Evolutionary conservation across 148 eudicot species (phyloP).

Genomic region (Agrostemma githago): DNA sequence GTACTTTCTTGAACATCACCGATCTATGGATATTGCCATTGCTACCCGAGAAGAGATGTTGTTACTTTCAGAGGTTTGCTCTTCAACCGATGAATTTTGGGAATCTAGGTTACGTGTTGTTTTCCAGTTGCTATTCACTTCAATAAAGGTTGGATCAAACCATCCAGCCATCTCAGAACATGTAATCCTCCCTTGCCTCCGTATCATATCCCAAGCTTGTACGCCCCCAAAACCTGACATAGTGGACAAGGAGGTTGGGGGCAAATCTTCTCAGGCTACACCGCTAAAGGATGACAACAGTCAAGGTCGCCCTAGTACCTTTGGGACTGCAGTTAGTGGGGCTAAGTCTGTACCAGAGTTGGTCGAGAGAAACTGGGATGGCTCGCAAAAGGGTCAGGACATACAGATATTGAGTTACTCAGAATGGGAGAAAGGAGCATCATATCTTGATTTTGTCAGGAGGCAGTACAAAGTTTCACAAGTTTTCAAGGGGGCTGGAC

Average conservation of each 20-base stretch:
- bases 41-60: constrained; percentile 91
- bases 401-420: constrained; percentile 83
- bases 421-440: constrained; percentile 98
- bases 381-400: constrained; percentile 71
- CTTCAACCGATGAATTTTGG: constrained; percentile 97
- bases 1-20: constrained; percentile 98
- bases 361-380: constrained; percentile 71
- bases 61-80: constrained; percentile 92
- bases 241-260: constrained; percentile 58
- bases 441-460: constrained; percentile 98
- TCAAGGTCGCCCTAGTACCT: constrained; percentile 37
- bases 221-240: constrained; percentile 97
- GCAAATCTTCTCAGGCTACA: constrained; percentile 42
- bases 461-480: constrained; percentile 92
- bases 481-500: constrained; percentile 52
- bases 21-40: constrained; percentile 95
- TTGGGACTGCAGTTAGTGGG: constrained; percentile 39
- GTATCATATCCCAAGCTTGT: constrained; percentile 93
- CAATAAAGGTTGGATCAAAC: constrained; percentile 87
- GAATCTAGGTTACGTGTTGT: constrained; percentile 94
- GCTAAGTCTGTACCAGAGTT: constrained; percentile 51
- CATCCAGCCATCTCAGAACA: constrained; percentile 99
- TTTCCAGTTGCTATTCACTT: constrained; percentile 86
- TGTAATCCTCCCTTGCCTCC: constrained; percentile 94
- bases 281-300: constrained; percentile 47